Percentiles rank a stretch among this genome's conserved stretches.
phyloP scores from a whole-genome alignment of 495 filamentous ascomycete species.

The Rhypophila decipiens region DNA sequence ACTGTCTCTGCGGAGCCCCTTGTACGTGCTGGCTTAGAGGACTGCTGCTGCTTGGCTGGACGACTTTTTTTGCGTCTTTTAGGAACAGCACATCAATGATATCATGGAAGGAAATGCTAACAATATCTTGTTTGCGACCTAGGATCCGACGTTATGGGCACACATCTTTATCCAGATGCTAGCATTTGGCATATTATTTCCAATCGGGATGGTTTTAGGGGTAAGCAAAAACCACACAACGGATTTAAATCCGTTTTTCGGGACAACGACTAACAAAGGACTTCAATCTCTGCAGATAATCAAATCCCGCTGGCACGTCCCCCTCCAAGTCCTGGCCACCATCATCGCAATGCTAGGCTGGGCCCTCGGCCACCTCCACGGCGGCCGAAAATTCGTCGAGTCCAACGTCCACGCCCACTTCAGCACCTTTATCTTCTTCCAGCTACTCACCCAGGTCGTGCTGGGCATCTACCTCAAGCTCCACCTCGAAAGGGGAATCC shows the following conservation, averaged over 20 bases:
- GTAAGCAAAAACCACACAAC: too few relatives aligned
- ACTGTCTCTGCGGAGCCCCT: slow-evolving; percentile 77
- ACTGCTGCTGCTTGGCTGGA: background rate
- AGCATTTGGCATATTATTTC: slow-evolving; percentile 87
- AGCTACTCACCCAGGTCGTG: slow-evolving; percentile 68
- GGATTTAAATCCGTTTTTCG: too few relatives aligned
- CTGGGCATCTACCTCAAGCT: slow-evolving; percentile 84
- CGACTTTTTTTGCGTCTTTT: too few relatives aligned
- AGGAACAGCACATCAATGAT: slow-evolving; percentile 4
- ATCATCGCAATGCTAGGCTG: slow-evolving; percentile 74
- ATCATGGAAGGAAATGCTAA: background rate
- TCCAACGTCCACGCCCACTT: slow-evolving; percentile 77
- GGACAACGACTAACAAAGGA: slow-evolving; percentile 6
- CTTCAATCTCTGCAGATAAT: slow-evolving; percentile 55
- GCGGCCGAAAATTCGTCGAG: slow-evolving; percentile 75
- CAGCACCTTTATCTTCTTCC: slow-evolving; percentile 69
- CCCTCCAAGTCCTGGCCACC: slow-evolving; percentile 70
- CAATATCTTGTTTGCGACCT: background rate
- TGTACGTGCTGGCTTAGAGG: slow-evolving; percentile 43
- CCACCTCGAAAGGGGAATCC: slow-evolving; percentile 76
- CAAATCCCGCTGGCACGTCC: slow-evolving; percentile 91
- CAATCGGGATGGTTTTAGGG: slow-evolving; percentile 91
- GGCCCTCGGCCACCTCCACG: slow-evolving; percentile 85
- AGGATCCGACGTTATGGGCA: slow-evolving; percentile 85
- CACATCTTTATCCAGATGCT: slow-evolving; percentile 88